A percentile compares a stretch with the other conserved stretches of the same genome.
These are phyloP conservation scores for Saccharomyces uvarum DNA, from an alignment of 1,139 yeast species.

Conservation along the genomic window DNA sequence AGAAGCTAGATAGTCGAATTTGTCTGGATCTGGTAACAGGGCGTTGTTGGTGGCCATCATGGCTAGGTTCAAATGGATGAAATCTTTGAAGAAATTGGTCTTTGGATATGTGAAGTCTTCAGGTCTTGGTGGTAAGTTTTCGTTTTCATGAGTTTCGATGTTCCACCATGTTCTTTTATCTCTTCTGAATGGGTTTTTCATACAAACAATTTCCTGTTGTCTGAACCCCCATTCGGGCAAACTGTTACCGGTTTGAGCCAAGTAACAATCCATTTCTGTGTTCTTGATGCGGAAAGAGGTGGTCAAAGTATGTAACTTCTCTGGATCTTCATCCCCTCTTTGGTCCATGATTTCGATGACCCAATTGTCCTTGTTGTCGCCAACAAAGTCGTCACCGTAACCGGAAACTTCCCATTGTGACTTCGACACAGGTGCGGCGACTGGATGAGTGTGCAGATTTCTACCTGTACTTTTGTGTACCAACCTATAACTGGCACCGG, in stretches of 20 bases:
- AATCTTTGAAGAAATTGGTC: conserved; percentile 80
- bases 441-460: conserved; percentile 81
- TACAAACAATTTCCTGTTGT: conserved; percentile 92
- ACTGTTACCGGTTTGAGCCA: conserved; percentile 70
- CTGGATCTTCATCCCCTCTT: conserved; percentile 58
- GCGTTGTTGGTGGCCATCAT: conserved; percentile 99
- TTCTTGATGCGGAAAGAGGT: conserved; percentile 74
- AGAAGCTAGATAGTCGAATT: conserved; percentile 86
- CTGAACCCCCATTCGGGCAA: conserved; percentile 98
- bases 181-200: conserved; percentile 63
- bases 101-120: conserved; percentile 70
- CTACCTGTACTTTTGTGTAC: conserved; percentile 78
- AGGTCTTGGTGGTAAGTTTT: conserved; percentile 61
- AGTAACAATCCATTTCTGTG: conserved; percentile 67
- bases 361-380: conserved; percentile 94
- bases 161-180: conserved; percentile 99
- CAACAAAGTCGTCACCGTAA: conserved; percentile 80
- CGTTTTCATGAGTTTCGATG: conserved; percentile 77
- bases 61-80: conserved; percentile 85
- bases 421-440: conserved; percentile 72
- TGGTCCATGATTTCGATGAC: conserved; percentile 78
- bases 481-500: conserved; percentile 72
- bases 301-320: conserved; percentile 74
- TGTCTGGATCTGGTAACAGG: conserved; percentile 84
- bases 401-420: conserved; percentile 79